A percentile compares a stretch with the other conserved stretches of the same genome.
phyloP scores from a whole-genome alignment of 2,329 filamentous ascomycete species.

The Colletotrichum gloeosporioides region DNA sequence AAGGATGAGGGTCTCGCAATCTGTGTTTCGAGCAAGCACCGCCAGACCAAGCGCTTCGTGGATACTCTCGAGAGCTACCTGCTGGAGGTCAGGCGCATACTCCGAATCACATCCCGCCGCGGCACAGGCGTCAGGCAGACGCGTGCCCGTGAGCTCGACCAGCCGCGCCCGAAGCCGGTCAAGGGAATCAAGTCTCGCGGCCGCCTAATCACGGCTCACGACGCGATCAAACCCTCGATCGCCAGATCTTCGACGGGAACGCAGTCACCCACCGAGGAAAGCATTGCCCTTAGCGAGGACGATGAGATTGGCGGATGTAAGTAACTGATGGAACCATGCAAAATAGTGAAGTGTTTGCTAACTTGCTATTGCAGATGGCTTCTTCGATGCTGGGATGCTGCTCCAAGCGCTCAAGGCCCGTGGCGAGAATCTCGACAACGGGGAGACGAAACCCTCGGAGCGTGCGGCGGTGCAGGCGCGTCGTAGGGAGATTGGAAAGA shows the following conservation, averaged over 20 bases:
- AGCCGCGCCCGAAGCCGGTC: conserved; percentile 35
- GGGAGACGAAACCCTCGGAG: conserved; percentile 61
- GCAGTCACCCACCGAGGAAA: conserved; percentile 71
- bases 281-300: conserved; percentile 76
- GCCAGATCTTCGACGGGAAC: conserved; percentile 51
- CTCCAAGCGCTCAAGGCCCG: conserved; percentile 84
- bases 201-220: conserved; percentile 69
- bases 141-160: conserved; percentile 60
- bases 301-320: conserved; percentile 93
- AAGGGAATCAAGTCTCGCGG: conserved; percentile 74
- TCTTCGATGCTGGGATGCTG: conserved; percentile 97
- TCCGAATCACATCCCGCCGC: conserved; percentile 68
- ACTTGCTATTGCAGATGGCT: conserved; percentile 72
- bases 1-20: conserved; percentile 92
- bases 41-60: conserved; percentile 89
- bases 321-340: conserved; percentile 39
- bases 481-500: conserved; percentile 76
- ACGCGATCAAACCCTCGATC: conserved; percentile 42
- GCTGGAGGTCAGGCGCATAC: conserved; percentile 84
- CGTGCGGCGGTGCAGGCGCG: conserved; percentile 62
- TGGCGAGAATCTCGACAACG: conserved; percentile 56
- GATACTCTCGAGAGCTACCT: conserved; percentile 91
- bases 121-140: conserved; percentile 45
- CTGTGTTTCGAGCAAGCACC: conserved; percentile 90
- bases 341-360: conserved; percentile 28